These are phyloP conservation scores for Fragaria ananassa DNA, from an alignment of 306 rosid genomes.

Conservation along the genomic window DNA sequence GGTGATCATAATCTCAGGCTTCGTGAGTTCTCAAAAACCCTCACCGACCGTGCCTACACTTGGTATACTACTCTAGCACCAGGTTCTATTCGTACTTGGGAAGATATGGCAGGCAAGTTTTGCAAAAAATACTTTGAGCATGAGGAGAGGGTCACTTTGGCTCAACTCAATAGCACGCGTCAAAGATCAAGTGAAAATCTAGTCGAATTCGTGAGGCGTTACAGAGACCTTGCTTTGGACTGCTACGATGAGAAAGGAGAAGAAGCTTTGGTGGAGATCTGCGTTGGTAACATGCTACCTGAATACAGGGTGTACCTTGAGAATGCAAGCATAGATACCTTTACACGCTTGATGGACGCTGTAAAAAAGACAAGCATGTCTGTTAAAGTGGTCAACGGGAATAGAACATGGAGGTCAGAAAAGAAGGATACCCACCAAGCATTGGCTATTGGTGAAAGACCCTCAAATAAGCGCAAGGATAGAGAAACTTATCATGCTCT, in stretches of 20 bases:
- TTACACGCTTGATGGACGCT: not conserved
- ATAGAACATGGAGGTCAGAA: not conserved
- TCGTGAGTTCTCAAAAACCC: not conserved
- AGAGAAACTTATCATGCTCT: not conserved
- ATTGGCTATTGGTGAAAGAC: not conserved
- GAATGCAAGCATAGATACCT: not conserved
- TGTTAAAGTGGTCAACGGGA: not conserved
- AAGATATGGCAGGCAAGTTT: not conserved
- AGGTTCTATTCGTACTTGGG: not conserved
- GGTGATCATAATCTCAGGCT: not conserved
- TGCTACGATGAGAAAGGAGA: not conserved
- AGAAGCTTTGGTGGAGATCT: not conserved
- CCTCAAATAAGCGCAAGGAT: not conserved
- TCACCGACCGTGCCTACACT: not conserved
- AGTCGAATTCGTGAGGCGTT: not conserved
- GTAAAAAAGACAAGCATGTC: not conserved
- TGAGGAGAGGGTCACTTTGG: not conserved
- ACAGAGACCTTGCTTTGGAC: not conserved
- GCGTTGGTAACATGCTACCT: not conserved
- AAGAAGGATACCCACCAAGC: not conserved
- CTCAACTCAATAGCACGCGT: not conserved
- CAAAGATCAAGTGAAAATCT: not conserved
- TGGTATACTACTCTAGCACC: not conserved
- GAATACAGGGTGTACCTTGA: not conserved
- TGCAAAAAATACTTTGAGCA: not conserved